Percentiles rank a stretch among this genome's conserved stretches.
These are phyloP conservation scores for Epipyxis sp. DNA, from an alignment of 108 stramenopile species.

Conservation along the genomic window DNA sequence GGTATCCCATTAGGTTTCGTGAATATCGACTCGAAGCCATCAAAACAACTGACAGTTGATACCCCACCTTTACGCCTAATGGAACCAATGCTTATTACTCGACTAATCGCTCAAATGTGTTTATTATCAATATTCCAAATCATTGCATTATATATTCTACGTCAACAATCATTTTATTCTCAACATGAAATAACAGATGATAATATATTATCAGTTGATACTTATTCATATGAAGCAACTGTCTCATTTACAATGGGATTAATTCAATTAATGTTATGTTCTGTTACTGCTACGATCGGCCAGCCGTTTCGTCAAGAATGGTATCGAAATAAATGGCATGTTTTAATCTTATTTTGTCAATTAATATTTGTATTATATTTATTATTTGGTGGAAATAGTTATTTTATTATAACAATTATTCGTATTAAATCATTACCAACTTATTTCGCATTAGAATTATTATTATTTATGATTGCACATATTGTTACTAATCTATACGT, in stretches of 20 bases:
- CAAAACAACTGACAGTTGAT: not conserved
- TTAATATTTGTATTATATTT: not conserved
- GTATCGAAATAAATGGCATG: not conserved
- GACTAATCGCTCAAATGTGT: not conserved
- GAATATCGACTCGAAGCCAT: not conserved
- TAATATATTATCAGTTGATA: not conserved
- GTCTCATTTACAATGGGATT: not conserved
- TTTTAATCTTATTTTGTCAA: not conserved
- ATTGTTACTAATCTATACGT: not conserved
- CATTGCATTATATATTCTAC: not conserved
- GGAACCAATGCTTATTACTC: not conserved
- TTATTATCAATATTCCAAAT: not conserved
- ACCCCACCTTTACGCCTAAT: conserved; percentile 11
- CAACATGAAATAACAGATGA: conserved; percentile 3
- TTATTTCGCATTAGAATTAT: not conserved
- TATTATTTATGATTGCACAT: not conserved
- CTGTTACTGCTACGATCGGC: not conserved
- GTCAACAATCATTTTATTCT: not conserved
- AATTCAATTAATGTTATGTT: conserved; percentile 19
- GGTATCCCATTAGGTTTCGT: conserved; percentile 1
- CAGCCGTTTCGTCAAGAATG: conserved; percentile 24
- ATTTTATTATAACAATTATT: conserved; percentile 7
- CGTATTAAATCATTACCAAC: conserved; percentile 11
- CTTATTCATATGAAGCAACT: conserved; percentile 20
- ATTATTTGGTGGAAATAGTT: conserved; percentile 5